Conservation (phyloP, 1,284 basidiomycete species). For the Bondarzewia mesenterica region DNA sequence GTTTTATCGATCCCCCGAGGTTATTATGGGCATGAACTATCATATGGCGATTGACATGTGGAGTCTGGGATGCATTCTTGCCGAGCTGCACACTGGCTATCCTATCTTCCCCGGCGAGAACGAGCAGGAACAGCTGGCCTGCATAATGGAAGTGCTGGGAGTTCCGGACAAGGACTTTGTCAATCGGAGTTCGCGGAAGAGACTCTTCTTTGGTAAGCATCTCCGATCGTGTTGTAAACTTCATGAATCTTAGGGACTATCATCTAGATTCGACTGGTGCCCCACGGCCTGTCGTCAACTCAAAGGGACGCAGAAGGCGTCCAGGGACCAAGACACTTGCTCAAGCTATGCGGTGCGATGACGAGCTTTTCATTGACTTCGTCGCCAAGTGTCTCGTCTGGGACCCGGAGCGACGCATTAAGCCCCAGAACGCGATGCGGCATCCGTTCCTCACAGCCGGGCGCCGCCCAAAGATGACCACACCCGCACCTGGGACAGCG, state of each 20-base stretch:
- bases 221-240: not conserved
- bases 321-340: slow-evolving; percentile 87
- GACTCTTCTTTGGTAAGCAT: slow-evolving; percentile 87
- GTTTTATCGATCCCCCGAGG: slow-evolving; percentile 95
- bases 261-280: slow-evolving; percentile 80
- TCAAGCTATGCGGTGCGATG: slow-evolving; percentile 83
- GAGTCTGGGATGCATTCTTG: slow-evolving; percentile 96
- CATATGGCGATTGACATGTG: slow-evolving; percentile 97
- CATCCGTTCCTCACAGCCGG: slow-evolving; percentile 81
- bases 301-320: slow-evolving; percentile 88
- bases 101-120: slow-evolving; percentile 99
- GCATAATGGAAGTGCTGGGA: slow-evolving; percentile 99
- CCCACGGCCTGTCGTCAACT: slow-evolving; percentile 92
- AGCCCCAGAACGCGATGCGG: slow-evolving; percentile 89
- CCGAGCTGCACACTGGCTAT: slow-evolving; percentile 97
- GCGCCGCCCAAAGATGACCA: slow-evolving; percentile 41
- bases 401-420: slow-evolving; percentile 96
- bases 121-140: slow-evolving; percentile 96
- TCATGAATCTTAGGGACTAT: not conserved
- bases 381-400: slow-evolving; percentile 93
- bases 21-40: slow-evolving; percentile 90
- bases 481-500: slow-evolving; percentile 34
- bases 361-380: slow-evolving; percentile 88
- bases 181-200: slow-evolving; percentile 89
- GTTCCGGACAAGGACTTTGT: slow-evolving; percentile 92